These are phyloP conservation scores for Pyrrhoderma lamaoense DNA, from an alignment of 1,284 basidiomycete genomes.

Conservation along the genomic window DNA sequence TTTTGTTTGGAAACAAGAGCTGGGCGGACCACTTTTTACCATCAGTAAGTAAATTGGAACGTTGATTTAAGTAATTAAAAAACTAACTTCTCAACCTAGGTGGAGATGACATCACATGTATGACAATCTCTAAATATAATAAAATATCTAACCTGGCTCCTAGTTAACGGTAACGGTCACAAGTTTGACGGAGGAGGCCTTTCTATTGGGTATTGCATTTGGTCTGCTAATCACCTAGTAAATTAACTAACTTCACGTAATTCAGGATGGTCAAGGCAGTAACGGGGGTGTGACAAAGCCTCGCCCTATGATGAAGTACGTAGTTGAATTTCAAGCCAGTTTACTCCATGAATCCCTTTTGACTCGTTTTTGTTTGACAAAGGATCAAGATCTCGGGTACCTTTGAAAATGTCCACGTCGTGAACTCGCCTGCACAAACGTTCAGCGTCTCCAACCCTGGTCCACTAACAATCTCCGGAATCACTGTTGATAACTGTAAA, in stretches of 20 bases:
- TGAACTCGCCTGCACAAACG: slow-evolving; percentile 32
- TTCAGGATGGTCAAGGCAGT: slow-evolving; percentile 32
- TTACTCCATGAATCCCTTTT: too few relatives aligned
- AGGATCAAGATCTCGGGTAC: slow-evolving; percentile 48
- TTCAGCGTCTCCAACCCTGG: slow-evolving; percentile 31
- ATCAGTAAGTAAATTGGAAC: slow-evolving; percentile 17
- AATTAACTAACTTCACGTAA: neutral
- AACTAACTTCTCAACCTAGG: slow-evolving; percentile 14
- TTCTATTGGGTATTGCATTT: slow-evolving; percentile 30
- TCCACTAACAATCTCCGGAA: slow-evolving; percentile 25
- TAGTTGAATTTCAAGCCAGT: slow-evolving; percentile 23
- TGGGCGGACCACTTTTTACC: slow-evolving; percentile 31
- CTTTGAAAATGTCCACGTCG: slow-evolving; percentile 34
- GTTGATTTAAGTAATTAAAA: too few relatives aligned
- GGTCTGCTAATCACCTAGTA: neutral
- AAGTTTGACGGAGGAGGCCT: slow-evolving; percentile 35
- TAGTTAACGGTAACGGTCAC: slow-evolving; percentile 36
- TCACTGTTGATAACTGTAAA: slow-evolving; percentile 35
- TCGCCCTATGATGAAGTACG: slow-evolving; percentile 33
- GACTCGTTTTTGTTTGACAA: too few relatives aligned
- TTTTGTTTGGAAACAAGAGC: slow-evolving; percentile 28
- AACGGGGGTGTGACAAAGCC: slow-evolving; percentile 34
- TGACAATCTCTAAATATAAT: slow-evolving; percentile 12
- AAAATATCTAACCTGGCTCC: neutral
- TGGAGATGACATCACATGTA: slow-evolving; percentile 26